These are phyloP conservation scores for Trichothecium roseum DNA, from an alignment of 2,329 filamentous ascomycete species.

Conservation along the genomic window DNA sequence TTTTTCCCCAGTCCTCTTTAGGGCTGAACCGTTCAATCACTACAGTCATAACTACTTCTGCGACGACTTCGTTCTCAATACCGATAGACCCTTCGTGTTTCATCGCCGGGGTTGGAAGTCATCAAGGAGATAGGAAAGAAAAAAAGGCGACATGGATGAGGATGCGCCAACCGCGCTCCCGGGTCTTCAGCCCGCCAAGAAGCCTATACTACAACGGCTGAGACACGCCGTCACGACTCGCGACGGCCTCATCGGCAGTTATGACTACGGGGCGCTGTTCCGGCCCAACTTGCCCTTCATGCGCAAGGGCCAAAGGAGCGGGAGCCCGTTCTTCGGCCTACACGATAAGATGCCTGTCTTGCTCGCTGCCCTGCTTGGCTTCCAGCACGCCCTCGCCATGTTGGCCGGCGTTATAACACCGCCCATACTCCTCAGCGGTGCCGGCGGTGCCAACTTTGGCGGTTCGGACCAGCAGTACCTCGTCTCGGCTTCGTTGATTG, in stretches of 20 bases:
- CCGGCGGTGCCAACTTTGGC: slow-evolving; percentile 52
- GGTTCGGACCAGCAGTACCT: slow-evolving; percentile 60
- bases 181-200: slow-evolving; percentile 22
- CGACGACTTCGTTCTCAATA: too few relatives aligned
- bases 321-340: slow-evolving; percentile 72
- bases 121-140: slow-evolving; percentile 2
- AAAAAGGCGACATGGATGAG: slow-evolving; percentile 35
- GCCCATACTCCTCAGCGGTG: slow-evolving; percentile 58
- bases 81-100: background rate
- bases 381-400: slow-evolving; percentile 75
- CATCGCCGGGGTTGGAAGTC: background rate
- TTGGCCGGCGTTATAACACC: slow-evolving; percentile 66
- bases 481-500: slow-evolving; percentile 68
- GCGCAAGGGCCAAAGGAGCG: slow-evolving; percentile 25
- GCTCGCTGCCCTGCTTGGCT: slow-evolving; percentile 62
- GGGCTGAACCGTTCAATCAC: too few relatives aligned
- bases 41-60: too few relatives aligned
- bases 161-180: slow-evolving; percentile 41
- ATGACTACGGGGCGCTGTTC: slow-evolving; percentile 88
- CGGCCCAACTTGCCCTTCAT: slow-evolving; percentile 75
- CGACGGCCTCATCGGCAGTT: slow-evolving; percentile 71
- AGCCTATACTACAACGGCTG: slow-evolving; percentile 16
- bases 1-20: too few relatives aligned
- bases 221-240: slow-evolving; percentile 40
- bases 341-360: slow-evolving; percentile 69